Evolutionary conservation across 2,329 filamentous ascomycete genomes (phyloP).

Genomic region (Paraphoma sp.): DNA sequence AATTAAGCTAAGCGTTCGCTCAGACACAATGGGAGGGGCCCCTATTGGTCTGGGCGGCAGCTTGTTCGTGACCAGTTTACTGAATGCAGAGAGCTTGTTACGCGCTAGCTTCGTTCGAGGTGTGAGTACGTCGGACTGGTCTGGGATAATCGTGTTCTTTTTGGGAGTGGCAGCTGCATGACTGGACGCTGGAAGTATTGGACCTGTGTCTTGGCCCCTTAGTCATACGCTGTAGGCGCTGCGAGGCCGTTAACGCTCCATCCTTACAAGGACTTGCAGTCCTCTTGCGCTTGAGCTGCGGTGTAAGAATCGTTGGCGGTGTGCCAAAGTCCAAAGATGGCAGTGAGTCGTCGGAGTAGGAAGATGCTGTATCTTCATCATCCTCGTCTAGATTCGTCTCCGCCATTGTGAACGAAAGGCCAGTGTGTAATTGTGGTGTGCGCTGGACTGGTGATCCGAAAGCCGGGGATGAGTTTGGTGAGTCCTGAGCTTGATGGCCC

Average conservation of each 20-base stretch:
- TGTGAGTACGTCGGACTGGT: slow-evolving; percentile 4
- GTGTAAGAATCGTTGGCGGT: slow-evolving; percentile 6
- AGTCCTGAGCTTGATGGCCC: slow-evolving; percentile 6
- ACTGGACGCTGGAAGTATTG: neutral
- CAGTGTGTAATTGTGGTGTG: slow-evolving; percentile 18
- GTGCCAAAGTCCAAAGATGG: slow-evolving; percentile 26
- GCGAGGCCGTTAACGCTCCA: neutral
- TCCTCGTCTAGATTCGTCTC: slow-evolving; percentile 23
- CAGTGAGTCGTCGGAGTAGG: slow-evolving; percentile 16
- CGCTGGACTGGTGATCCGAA: slow-evolving; percentile 27
- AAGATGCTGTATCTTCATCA: neutral
- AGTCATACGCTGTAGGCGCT: neutral
- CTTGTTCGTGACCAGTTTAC: slow-evolving; percentile 29
- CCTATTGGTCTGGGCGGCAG: slow-evolving; percentile 5
- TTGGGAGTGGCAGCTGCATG: neutral
- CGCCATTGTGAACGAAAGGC: slow-evolving; percentile 29
- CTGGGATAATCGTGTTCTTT: neutral
- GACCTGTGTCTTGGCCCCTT: neutral
- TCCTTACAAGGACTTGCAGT: slow-evolving; percentile 17
- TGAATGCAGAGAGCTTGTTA: slow-evolving; percentile 41
- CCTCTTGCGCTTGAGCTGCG: slow-evolving; percentile 37
- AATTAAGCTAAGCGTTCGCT: slow-evolving; percentile 29
- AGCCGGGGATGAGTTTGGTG: slow-evolving; percentile 27
- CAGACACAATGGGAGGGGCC: slow-evolving; percentile 24
- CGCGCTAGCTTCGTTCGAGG: slow-evolving; percentile 22